Conservation (phyloP, 495 filamentous ascomycete genomes). For the Penicillium turbatum region DNA sequence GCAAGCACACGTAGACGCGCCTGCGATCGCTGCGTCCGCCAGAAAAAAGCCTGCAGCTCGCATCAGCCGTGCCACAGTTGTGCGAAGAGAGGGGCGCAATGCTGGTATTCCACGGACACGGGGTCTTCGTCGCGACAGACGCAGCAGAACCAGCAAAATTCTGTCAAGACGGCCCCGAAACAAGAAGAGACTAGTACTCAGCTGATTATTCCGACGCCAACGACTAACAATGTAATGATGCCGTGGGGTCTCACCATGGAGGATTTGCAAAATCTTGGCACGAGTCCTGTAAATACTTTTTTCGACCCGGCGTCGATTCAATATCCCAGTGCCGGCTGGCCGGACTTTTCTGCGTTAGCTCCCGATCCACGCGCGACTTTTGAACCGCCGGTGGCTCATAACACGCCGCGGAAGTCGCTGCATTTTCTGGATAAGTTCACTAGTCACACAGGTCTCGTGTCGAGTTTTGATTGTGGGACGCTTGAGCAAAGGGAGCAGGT, state of each 20-base stretch:
- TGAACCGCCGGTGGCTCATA: neutral
- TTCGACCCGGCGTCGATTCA: neutral
- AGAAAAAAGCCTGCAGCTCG: conserved; percentile 24
- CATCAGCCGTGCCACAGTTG: conserved; percentile 21
- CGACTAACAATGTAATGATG: neutral
- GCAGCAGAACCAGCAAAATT: neutral
- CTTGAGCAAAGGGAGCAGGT: conserved; percentile 14
- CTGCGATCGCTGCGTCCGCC: conserved; percentile 24
- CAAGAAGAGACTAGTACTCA: neutral
- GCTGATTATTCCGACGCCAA: neutral
- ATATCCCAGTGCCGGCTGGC: conserved; percentile 5
- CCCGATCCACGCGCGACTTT: neutral
- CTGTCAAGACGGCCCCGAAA: neutral
- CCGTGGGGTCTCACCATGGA: conserved; percentile 1
- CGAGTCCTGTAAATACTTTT: conserved; percentile 3
- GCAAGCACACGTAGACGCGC: conserved; percentile 10
- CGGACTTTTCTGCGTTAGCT: neutral
- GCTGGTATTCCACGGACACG: conserved; percentile 10
- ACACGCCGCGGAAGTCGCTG: conserved; percentile 2
- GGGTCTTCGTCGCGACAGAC: neutral
- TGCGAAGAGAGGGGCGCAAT: conserved; percentile 8
- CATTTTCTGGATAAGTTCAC: conserved; percentile 22
- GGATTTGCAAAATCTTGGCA: neutral
- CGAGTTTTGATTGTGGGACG: conserved; percentile 23
- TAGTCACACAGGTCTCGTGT: conserved; percentile 19